A percentile compares a stretch with the other conserved stretches of the same genome.
These are phyloP conservation scores for Rickenella mellea DNA, from an alignment of 768 basidiomycete genomes.

Conservation along the genomic window DNA sequence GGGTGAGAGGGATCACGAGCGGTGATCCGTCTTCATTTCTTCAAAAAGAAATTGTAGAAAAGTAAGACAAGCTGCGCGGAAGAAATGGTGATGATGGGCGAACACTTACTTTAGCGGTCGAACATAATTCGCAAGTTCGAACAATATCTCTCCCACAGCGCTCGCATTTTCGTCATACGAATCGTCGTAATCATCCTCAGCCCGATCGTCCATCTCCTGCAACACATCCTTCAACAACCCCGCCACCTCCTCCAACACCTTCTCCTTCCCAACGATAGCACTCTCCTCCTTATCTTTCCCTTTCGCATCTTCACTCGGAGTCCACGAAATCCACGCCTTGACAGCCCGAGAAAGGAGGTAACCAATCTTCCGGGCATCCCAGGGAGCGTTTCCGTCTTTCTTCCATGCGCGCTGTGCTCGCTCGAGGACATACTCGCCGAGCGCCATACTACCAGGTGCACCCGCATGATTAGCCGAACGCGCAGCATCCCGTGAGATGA, in stretches of 20 bases:
- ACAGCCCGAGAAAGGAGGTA: conserved; percentile 44
- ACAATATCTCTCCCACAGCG: conserved; percentile 54
- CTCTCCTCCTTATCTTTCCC: conserved; percentile 30
- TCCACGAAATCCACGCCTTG: conserved; percentile 43
- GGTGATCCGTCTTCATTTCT: conserved; percentile 38
- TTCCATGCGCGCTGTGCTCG: conserved; percentile 71
- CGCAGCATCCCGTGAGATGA: conserved; percentile 45
- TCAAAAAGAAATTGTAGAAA: conserved; percentile 4
- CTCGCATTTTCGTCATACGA: conserved; percentile 54
- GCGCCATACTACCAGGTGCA: conserved; percentile 45
- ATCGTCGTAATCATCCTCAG: conserved; percentile 40
- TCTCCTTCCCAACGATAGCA: conserved; percentile 1
- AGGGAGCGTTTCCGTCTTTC: conserved; percentile 54
- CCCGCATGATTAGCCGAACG: conserved; percentile 50
- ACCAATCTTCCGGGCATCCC: conserved; percentile 56
- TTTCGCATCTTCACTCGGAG: conserved; percentile 17
- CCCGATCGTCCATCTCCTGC: conserved; percentile 54
- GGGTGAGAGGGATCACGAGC: conserved; percentile 41
- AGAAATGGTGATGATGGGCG: not conserved
- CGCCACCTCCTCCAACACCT: conserved; percentile 58
- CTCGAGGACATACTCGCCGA: conserved; percentile 59
- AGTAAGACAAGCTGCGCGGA: not conserved
- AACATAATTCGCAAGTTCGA: conserved; percentile 49
- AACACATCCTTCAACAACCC: conserved; percentile 64
- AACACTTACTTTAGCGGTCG: conserved; percentile 44